Evolutionary conservation across 768 basidiomycete species (phyloP).

Genomic region (Pisolithus orientalis): DNA sequence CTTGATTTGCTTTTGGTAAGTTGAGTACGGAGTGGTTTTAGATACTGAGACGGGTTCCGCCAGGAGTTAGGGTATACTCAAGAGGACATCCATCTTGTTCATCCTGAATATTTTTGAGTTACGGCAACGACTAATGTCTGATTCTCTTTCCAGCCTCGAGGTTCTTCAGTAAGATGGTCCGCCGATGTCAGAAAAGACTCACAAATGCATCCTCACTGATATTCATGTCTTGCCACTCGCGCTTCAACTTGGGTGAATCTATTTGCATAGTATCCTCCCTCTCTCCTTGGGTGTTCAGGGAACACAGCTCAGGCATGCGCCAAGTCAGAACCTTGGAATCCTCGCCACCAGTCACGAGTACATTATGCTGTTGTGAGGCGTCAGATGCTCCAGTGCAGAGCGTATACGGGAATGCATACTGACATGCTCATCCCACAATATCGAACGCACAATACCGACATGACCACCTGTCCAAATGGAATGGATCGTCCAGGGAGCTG

Average conservation of each 20-base stretch:
- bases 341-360: slow-evolving; percentile 46
- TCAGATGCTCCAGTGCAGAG: not conserved
- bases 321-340: slow-evolving; percentile 42
- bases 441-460: slow-evolving; percentile 48
- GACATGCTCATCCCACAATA: slow-evolving; percentile 53
- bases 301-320: slow-evolving; percentile 17
- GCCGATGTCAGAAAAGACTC: not conserved
- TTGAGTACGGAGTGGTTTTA: too few species aligned
- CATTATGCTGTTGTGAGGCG: slow-evolving; percentile 27
- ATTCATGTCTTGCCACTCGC: slow-evolving; percentile 20
- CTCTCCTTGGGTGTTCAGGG: not conserved
- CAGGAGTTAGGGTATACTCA: too few species aligned
- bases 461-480: slow-evolving; percentile 53
- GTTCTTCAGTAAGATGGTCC: not conserved
- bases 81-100: too few species aligned
- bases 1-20: too few species aligned
- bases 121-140: slow-evolving; percentile 4
- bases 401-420: not conserved
- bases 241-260: slow-evolving; percentile 10
- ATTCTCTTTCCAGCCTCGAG: slow-evolving; percentile 18
- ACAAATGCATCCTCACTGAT: slow-evolving; percentile 9
- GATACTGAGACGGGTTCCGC: too few species aligned
- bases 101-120: not conserved
- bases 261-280: slow-evolving; percentile 10
- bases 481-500: slow-evolving; percentile 42